Evolutionary conservation across 805 yeast species (phyloP).

Genomic region (Saturnispora kantuleensis): DNA sequence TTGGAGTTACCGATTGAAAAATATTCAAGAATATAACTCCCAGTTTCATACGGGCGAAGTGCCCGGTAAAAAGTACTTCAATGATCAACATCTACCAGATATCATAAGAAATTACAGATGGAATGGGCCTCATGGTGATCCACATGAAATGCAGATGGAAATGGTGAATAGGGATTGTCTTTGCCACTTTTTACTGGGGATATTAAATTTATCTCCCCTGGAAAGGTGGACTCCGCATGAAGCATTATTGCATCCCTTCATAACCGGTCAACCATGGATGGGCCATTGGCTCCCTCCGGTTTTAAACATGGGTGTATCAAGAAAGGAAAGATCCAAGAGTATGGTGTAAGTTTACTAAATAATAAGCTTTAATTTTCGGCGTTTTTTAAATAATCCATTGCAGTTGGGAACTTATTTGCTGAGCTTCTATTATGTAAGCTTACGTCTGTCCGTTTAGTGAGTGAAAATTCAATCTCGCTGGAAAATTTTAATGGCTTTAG

Average conservation of each 20-base stretch:
- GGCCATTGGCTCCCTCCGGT: constrained; percentile 46
- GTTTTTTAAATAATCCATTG: not conserved
- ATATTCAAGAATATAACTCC: constrained; percentile 37
- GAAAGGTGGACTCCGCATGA: constrained; percentile 97
- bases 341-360: constrained; percentile 1
- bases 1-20: constrained; percentile 29
- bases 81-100: constrained; percentile 52
- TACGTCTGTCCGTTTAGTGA: too few species aligned
- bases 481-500: too few species aligned
- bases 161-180: constrained; percentile 60
- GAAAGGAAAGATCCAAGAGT: constrained; percentile 18
- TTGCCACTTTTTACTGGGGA: constrained; percentile 68
- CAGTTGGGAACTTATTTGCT: not conserved
- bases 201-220: constrained; percentile 77
- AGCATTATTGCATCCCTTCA: constrained; percentile 85
- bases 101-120: constrained; percentile 68
- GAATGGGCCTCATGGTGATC: constrained; percentile 49
- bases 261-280: constrained; percentile 48
- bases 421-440: constrained; percentile 1
- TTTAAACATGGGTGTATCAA: constrained; percentile 5
- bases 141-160: constrained; percentile 54
- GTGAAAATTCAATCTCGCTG: not conserved
- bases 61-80: constrained; percentile 79
- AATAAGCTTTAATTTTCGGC: not conserved
- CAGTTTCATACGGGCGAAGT: constrained; percentile 54